Percentiles rank a stretch among this genome's conserved stretches.
These are phyloP conservation scores for Nothopassalora personata DNA, from an alignment of 2,329 filamentous ascomycete species.

Conservation along the genomic window DNA sequence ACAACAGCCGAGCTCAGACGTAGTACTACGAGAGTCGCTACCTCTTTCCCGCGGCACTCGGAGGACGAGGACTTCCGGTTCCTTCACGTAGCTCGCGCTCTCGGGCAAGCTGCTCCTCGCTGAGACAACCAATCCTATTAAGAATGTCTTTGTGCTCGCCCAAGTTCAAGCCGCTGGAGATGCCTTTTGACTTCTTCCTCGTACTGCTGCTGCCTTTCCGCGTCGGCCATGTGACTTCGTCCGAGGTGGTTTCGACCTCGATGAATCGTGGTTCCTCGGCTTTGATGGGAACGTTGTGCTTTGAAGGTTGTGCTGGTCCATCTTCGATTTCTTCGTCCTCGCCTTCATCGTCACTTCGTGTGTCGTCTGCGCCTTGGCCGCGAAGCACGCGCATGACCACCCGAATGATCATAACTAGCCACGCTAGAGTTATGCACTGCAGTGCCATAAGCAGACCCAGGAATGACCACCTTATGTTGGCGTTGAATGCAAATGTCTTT, in stretches of 20 bases:
- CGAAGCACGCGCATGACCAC: slow-evolving; percentile 75
- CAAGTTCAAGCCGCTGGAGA: slow-evolving; percentile 46
- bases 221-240: slow-evolving; percentile 45
- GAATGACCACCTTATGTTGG: slow-evolving; percentile 70
- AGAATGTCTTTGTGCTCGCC: slow-evolving; percentile 76
- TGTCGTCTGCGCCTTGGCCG: slow-evolving; percentile 75
- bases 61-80: slow-evolving; percentile 21
- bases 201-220: slow-evolving; percentile 25
- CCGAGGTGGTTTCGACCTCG: slow-evolving; percentile 72
- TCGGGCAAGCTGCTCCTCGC: slow-evolving; percentile 32
- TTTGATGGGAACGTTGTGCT: slow-evolving; percentile 10
- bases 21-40: background rate
- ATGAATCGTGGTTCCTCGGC: slow-evolving; percentile 29
- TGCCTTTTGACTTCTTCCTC: slow-evolving; percentile 50
- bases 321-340: slow-evolving; percentile 53
- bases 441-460: slow-evolving; percentile 69
- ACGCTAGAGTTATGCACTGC: slow-evolving; percentile 73
- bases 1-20: background rate
- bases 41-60: slow-evolving; percentile 3
- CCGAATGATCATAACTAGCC: slow-evolving; percentile 83
- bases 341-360: slow-evolving; percentile 78
- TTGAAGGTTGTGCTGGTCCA: slow-evolving; percentile 19
- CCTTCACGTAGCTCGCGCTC: slow-evolving; percentile 30
- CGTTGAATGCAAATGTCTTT: slow-evolving; percentile 68
- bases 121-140: slow-evolving; percentile 67